Conservation (phyloP, 169 alveolate species). For the Plasmodium vivax region DNA sequence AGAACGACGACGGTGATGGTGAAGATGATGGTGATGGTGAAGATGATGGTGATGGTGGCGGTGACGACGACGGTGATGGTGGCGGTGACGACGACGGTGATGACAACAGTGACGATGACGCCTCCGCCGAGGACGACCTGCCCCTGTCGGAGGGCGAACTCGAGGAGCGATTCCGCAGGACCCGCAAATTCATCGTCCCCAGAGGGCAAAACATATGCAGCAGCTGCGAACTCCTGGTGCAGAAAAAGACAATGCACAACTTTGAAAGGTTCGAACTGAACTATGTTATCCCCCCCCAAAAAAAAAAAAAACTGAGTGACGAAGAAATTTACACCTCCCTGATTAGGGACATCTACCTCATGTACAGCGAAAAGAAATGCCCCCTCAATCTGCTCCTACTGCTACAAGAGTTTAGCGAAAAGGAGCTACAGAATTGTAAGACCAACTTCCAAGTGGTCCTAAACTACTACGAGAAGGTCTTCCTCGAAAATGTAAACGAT, state of each 20-base stretch:
- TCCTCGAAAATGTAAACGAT: slow-evolving; percentile 42
- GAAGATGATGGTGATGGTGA: neutral
- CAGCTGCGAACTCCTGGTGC: slow-evolving; percentile 13
- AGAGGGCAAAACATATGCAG: slow-evolving; percentile 31
- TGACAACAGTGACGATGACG: neutral
- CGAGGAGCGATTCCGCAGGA: slow-evolving; percentile 8
- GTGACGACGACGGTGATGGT: neutral
- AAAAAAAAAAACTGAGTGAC: slow-evolving; percentile 14
- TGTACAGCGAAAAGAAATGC: slow-evolving; percentile 57
- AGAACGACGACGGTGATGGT: too few species aligned
- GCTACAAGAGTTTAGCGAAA: slow-evolving; percentile 50
- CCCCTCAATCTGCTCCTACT: slow-evolving; percentile 44
- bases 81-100: neutral
- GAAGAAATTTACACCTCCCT: slow-evolving; percentile 47
- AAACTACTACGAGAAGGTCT: slow-evolving; percentile 19
- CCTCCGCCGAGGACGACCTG: neutral
- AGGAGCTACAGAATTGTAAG: slow-evolving; percentile 27
- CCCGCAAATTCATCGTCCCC: slow-evolving; percentile 22
- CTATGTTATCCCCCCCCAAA: slow-evolving; percentile 34
- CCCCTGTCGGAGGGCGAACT: slow-evolving; percentile 16
- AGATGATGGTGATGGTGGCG: neutral
- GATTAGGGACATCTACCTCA: slow-evolving; percentile 32
- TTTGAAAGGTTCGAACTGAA: slow-evolving; percentile 60
- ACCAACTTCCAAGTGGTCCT: slow-evolving; percentile 10
- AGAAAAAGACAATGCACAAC: slow-evolving; percentile 18